phyloP scores from a whole-genome alignment of 495 filamentous ascomycete species.

The Neurospora sublineolata region DNA sequence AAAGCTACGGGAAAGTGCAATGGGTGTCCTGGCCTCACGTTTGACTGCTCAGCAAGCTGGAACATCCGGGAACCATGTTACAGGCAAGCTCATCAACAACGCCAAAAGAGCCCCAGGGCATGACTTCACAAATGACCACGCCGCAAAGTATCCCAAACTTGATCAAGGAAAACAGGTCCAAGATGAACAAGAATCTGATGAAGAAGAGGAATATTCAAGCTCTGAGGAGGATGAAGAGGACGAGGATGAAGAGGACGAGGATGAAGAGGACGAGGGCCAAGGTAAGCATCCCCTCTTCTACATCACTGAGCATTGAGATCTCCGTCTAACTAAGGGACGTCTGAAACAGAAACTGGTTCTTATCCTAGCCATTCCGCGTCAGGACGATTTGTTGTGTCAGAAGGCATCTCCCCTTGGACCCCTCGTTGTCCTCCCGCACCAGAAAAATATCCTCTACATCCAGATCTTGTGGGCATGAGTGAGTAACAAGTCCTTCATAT shows the following conservation, averaged over 20 bases:
- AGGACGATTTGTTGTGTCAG: background rate
- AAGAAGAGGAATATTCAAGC: background rate
- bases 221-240: background rate
- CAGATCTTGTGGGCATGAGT: background rate
- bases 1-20: background rate
- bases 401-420: background rate
- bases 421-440: background rate
- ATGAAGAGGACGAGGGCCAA: background rate
- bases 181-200: background rate
- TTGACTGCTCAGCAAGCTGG: background rate
- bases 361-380: background rate
- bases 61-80: background rate
- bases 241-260: background rate
- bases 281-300: background rate
- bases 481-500: background rate
- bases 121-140: background rate
- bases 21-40: background rate
- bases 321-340: background rate
- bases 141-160: background rate
- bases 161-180: background rate
- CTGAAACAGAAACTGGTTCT: background rate
- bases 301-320: background rate
- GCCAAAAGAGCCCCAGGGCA: background rate
- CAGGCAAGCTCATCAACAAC: background rate
- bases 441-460: background rate